Conservation (phyloP, 805 yeast genomes). For the Starmerella davenportii region DNA sequence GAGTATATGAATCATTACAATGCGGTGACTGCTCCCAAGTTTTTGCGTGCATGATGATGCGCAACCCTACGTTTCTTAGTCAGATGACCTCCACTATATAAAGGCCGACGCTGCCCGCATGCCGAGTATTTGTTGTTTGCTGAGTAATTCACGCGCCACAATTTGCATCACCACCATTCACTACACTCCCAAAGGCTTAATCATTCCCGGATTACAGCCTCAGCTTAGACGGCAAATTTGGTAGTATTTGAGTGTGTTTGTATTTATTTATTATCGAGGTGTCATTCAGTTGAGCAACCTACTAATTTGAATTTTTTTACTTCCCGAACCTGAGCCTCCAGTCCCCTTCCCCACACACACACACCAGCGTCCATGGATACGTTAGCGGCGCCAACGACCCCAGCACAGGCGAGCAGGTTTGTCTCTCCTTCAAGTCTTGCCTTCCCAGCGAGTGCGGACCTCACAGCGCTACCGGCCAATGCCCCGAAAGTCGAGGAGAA, state of each 20-base stretch:
- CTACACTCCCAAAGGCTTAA: not conserved
- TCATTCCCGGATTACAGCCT: not conserved
- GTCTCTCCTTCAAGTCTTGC: constrained; percentile 48
- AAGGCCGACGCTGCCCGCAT: not conserved
- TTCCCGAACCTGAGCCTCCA: too few relatives aligned
- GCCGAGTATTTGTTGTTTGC: not conserved
- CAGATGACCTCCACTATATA: not conserved
- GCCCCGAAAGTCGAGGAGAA: constrained; percentile 14
- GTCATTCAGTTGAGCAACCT: constrained; percentile 16
- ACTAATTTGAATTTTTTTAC: not conserved
- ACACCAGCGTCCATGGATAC: too few relatives aligned
- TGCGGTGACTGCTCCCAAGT: not conserved
- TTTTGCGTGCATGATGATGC: constrained; percentile 1
- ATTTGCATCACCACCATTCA: not conserved
- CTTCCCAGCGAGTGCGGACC: constrained; percentile 26
- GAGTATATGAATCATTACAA: not conserved
- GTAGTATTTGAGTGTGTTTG: not conserved
- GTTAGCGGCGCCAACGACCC: constrained; percentile 56
- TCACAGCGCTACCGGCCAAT: constrained; percentile 5
- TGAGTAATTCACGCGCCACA: not conserved
- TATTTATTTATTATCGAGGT: constrained; percentile 8
- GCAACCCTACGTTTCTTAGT: not conserved
- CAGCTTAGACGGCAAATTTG: not conserved
- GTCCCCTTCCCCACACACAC: too few relatives aligned
- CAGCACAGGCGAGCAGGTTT: constrained; percentile 58